Conservation (phyloP, 1,139 yeast genomes). For the Magnusiomyces fungicola region DNA sequence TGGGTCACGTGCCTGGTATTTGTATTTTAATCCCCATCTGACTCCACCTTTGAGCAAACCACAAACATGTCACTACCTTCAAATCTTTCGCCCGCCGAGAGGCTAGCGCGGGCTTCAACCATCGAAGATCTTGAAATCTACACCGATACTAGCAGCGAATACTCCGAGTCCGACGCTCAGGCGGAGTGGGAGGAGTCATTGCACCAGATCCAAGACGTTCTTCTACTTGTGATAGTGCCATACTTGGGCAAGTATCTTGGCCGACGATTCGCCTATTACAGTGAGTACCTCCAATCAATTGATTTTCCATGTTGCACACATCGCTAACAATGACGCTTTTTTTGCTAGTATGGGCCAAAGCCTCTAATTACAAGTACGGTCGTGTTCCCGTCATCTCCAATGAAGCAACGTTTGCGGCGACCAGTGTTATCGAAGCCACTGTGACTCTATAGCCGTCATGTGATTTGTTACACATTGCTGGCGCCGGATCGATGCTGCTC, state of each 20-base stretch:
- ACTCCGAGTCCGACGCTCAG: slow-evolving; percentile 42
- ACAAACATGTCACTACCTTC: too few species aligned
- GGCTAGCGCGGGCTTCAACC: not conserved
- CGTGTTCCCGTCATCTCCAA: slow-evolving; percentile 9
- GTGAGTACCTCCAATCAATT: slow-evolving; percentile 19
- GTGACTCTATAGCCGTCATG: slow-evolving; percentile 10
- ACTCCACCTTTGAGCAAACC: too few species aligned
- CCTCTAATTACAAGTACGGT: slow-evolving; percentile 10
- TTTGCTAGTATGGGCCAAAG: slow-evolving; percentile 14
- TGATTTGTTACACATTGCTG: too few species aligned
- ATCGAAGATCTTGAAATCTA: not conserved
- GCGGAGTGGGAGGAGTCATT: slow-evolving; percentile 77
- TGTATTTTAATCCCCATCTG: too few species aligned
- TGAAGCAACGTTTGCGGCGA: slow-evolving; percentile 12
- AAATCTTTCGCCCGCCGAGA: not conserved
- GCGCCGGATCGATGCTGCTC: too few species aligned
- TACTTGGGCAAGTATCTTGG: slow-evolving; percentile 66
- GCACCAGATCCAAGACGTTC: slow-evolving; percentile 49
- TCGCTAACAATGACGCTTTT: not conserved
- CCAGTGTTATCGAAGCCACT: slow-evolving; percentile 11
- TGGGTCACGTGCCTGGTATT: too few species aligned
- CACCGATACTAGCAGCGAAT: not conserved
- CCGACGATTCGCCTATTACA: slow-evolving; percentile 46
- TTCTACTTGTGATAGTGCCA: slow-evolving; percentile 57
- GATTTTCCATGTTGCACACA: too few species aligned